Base-by-base conservation (phyloP, 2,329 filamentous ascomycete species). In the Cephalotrichum gorgonifer region DNA sequence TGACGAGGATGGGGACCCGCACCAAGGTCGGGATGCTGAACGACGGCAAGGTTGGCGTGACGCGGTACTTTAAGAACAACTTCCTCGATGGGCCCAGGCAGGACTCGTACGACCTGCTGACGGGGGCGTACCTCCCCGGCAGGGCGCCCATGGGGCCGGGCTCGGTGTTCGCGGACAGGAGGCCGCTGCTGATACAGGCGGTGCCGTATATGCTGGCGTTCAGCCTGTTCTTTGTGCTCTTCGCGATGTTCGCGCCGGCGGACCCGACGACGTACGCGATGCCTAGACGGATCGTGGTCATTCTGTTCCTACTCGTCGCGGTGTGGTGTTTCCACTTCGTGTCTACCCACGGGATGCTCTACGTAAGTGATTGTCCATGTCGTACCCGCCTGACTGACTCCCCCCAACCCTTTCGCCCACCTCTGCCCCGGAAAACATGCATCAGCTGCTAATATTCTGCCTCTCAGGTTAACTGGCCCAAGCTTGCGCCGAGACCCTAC, bases 391-490 rank as follows among this genome's bases (percentile, higher is more conserved):
- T 43, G 20, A 42, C 48, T 48, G 17, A 45, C 48, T 17, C 51
- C 14, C 25, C 28, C 27, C 25, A 33, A 8, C 48, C 53, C 1
- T 39, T 27, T 42, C 43, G 39, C 28, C 26, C 3, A 30, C 1
- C 2, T 22, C n/a, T 41, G 11, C 38, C 39, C 31, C 11, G 11
- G 50, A n/a, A 22, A 23, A 39, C 27, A 43, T 17, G 3, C 5
- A 23, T n/a, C 31, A 4, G 20, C 17, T 54, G 49, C 55, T 62
- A 51, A 62, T 51, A 44, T 44, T 3, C n/a, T n/a, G n/a, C 12
- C 4, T 26, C 39, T n/a, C 53, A 95, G 89, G 90, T 96, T 56
- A 97, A 96, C 69, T 98, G 94, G 93, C 93, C 93, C 9, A 96
- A 95, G 63, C 79, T 98, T 44, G 95, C 94, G 64, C 90, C 89